Conservation (phyloP, 306 rosid species). For the Cicer arietinum region DNA sequence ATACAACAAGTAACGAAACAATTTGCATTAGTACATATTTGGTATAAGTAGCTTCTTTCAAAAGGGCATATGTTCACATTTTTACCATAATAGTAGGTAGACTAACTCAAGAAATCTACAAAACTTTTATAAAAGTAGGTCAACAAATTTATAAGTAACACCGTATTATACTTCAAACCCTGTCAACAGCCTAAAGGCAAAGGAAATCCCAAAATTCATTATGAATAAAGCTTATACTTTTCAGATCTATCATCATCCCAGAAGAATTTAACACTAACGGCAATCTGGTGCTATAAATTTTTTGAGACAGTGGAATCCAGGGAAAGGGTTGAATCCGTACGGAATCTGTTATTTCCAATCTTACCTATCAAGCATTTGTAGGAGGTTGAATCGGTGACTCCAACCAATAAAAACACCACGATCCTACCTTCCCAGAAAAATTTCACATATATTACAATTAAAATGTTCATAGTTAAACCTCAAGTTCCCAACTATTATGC, state of each 20-base stretch:
- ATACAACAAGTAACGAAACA: neutral
- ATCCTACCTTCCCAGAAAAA: neutral
- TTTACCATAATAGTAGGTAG: constrained; percentile 22
- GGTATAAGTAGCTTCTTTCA: constrained; percentile 20
- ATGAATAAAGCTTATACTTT: neutral
- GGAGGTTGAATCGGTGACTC: neutral
- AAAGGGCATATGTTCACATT: constrained; percentile 12
- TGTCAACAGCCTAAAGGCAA: constrained; percentile 1
- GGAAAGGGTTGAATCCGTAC: neutral
- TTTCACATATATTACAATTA: neutral
- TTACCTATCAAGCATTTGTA: neutral
- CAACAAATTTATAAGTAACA: constrained; percentile 13
- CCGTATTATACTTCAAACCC: constrained; percentile 1
- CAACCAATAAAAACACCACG: neutral
- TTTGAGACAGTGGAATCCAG: neutral
- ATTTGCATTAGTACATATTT: constrained; percentile 15
- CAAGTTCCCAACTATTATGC: constrained; percentile 1
- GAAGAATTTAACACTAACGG: constrained; percentile 23
- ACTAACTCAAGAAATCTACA: neutral
- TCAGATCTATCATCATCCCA: neutral
- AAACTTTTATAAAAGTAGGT: neutral
- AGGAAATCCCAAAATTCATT: constrained; percentile 1
- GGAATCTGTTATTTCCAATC: neutral
- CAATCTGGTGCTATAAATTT: neutral
- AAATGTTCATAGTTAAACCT: constrained; percentile 4